These are phyloP conservation scores for Cryptosporidium ubiquitum DNA, from an alignment of 169 alveolate species.

Conservation along the genomic window DNA sequence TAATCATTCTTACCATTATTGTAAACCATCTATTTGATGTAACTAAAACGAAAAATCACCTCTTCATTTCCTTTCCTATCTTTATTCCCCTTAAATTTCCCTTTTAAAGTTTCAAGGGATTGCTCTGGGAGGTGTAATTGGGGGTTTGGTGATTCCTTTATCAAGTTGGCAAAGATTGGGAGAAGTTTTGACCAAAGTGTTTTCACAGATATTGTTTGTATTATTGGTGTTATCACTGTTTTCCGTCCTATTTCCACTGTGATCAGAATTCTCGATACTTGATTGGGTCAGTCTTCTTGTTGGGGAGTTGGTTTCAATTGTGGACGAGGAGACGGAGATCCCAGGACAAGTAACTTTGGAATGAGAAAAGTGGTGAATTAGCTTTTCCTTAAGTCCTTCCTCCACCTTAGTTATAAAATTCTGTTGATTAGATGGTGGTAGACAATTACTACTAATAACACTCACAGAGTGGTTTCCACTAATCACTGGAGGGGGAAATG, in stretches of 20 bases:
- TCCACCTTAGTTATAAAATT: background rate
- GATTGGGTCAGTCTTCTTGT: conserved; percentile 43
- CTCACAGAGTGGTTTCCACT: background rate
- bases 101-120: background rate
- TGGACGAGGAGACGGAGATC: conserved; percentile 35
- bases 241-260: conserved; percentile 35
- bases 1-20: background rate
- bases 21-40: background rate
- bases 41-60: background rate
- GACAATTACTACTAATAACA: background rate
- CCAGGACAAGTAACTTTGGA: background rate
- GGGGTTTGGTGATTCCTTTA: background rate
- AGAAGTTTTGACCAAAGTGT: background rate
- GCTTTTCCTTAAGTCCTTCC: background rate
- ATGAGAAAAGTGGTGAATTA: background rate
- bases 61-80: background rate
- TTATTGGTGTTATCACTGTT: background rate
- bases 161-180: background rate
- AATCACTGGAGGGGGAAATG: background rate
- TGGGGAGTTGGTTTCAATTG: conserved; percentile 43
- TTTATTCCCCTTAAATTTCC: background rate
- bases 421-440: background rate
- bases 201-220: background rate
- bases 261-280: conserved; percentile 35
- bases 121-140: background rate